Conservation (phyloP, 768 basidiomycete genomes). For the Tremella yokohamensis region DNA sequence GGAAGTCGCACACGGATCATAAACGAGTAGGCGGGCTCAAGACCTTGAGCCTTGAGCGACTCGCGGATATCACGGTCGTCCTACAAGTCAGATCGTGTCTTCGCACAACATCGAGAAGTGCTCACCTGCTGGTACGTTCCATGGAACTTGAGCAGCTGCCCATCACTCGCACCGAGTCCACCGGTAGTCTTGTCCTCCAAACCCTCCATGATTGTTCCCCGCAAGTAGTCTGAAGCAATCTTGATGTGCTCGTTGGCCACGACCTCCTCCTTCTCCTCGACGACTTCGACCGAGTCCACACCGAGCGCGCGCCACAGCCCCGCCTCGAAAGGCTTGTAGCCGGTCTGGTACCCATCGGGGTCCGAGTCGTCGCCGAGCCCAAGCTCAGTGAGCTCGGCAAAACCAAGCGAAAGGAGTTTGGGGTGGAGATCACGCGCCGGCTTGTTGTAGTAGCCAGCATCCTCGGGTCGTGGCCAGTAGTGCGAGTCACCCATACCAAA, state of each 20-base stretch:
- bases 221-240: conserved; percentile 85
- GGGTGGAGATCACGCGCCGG: conserved; percentile 84
- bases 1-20: conserved; percentile 98
- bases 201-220: conserved; percentile 92
- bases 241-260: conserved; percentile 99
- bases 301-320: conserved; percentile 89
- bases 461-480: conserved; percentile 97
- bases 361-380: conserved; percentile 97
- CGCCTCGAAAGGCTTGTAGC: conserved; percentile 95
- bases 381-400: conserved; percentile 64
- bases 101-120: not conserved
- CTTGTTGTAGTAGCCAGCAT: conserved; percentile 98
- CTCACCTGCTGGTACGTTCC: conserved; percentile 52
- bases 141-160: conserved; percentile 91
- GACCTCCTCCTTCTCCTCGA: conserved; percentile 88
- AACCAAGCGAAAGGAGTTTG: conserved; percentile 74
- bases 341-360: conserved; percentile 90
- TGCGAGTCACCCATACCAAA: conserved; percentile 97
- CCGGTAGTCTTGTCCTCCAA: conserved; percentile 80
- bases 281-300: conserved; percentile 80
- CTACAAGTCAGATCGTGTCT: conserved; percentile 11
- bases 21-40: conserved; percentile 93
- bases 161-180: conserved; percentile 83
- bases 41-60: conserved; percentile 84
- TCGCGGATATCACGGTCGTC: conserved; percentile 98